These are phyloP conservation scores for Immersiella caudata DNA, from an alignment of 495 filamentous ascomycete species.

Conservation along the genomic window DNA sequence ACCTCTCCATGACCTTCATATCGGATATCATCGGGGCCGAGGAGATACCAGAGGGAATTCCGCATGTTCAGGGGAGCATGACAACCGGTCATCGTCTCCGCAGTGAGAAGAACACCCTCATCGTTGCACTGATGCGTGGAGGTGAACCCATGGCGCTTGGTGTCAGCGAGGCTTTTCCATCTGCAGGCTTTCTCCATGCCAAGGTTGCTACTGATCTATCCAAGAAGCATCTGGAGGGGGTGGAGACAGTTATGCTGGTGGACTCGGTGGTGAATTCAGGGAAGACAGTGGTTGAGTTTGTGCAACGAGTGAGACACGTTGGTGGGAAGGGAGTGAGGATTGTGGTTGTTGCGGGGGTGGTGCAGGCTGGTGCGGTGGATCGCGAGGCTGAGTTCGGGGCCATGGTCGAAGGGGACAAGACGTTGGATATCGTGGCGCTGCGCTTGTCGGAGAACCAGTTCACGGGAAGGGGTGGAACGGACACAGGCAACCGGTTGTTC, in stretches of 20 bases:
- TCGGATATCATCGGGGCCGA: slow-evolving; percentile 57
- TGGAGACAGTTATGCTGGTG: slow-evolving; percentile 55
- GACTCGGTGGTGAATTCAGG: slow-evolving; percentile 67
- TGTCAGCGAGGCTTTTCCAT: slow-evolving; percentile 58
- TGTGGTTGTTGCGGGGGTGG: slow-evolving; percentile 60
- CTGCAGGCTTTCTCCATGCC: slow-evolving; percentile 61
- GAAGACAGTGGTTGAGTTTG: slow-evolving; percentile 55
- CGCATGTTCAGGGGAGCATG: slow-evolving; percentile 56
- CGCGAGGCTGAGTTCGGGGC: slow-evolving; percentile 30
- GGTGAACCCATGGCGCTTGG: slow-evolving; percentile 70
- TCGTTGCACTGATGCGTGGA: slow-evolving; percentile 67
- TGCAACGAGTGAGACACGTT: slow-evolving; percentile 52
- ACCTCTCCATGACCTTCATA: slow-evolving; percentile 57
- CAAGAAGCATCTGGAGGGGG: slow-evolving; percentile 44
- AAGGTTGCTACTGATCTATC: slow-evolving; percentile 49
- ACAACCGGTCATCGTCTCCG: slow-evolving; percentile 56
- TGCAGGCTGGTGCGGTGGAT: slow-evolving; percentile 49
- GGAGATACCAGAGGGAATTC: slow-evolving; percentile 43
- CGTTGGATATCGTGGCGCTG: slow-evolving; percentile 53
- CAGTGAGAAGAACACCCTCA: slow-evolving; percentile 55
- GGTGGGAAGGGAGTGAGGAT: slow-evolving; percentile 44
- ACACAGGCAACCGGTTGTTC: slow-evolving; percentile 64
- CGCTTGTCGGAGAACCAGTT: slow-evolving; percentile 60
- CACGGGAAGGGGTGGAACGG: slow-evolving; percentile 54
- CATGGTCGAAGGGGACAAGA: slow-evolving; percentile 27